Conservation (phyloP, 371 early-diverging fungal genomes). For the Cokeromyces recurvatus region DNA sequence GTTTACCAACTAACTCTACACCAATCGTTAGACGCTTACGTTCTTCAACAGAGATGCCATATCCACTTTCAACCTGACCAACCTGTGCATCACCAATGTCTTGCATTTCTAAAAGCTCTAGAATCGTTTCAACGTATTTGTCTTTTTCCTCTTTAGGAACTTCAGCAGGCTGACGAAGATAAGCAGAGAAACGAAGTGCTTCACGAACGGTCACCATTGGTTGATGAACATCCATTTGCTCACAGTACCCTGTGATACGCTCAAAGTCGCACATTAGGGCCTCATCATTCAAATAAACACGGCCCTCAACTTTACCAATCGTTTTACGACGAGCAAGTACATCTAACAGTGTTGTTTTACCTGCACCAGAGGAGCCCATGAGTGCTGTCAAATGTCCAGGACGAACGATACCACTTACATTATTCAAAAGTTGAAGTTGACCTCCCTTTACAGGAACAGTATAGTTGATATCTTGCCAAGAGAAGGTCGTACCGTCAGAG, state of each 20-base stretch:
- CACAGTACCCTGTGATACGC: conserved; percentile 73
- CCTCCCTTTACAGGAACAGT: conserved; percentile 58
- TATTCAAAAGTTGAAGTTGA: conserved; percentile 44
- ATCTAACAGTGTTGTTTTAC: conserved; percentile 88
- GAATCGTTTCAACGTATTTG: conserved; percentile 64
- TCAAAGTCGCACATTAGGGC: conserved; percentile 53
- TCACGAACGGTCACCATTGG: conserved; percentile 64
- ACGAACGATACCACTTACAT: conserved; percentile 49
- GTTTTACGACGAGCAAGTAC: conserved; percentile 77
- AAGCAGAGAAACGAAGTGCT: conserved; percentile 67
- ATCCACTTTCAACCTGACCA: conserved; percentile 52
- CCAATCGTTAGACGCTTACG: conserved; percentile 66
- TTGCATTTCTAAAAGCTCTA: conserved; percentile 62
- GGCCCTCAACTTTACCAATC: conserved; percentile 69
- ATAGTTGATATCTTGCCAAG: conserved; percentile 55
- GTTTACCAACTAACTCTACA: conserved; percentile 72
- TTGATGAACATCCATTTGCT: too few relatives aligned
- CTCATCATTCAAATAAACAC: conserved; percentile 61
- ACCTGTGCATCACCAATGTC: conserved; percentile 55
- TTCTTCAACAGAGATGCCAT: conserved; percentile 62
- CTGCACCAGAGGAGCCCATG: conserved; percentile 87
- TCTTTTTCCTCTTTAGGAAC: conserved; percentile 63
- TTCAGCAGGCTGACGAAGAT: too few relatives aligned
- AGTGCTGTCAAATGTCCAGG: conserved; percentile 71
- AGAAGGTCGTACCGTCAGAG: conserved; percentile 45